Conservation (phyloP, 352 stramenopile species). For the Aphanomyces stellatus region DNA sequence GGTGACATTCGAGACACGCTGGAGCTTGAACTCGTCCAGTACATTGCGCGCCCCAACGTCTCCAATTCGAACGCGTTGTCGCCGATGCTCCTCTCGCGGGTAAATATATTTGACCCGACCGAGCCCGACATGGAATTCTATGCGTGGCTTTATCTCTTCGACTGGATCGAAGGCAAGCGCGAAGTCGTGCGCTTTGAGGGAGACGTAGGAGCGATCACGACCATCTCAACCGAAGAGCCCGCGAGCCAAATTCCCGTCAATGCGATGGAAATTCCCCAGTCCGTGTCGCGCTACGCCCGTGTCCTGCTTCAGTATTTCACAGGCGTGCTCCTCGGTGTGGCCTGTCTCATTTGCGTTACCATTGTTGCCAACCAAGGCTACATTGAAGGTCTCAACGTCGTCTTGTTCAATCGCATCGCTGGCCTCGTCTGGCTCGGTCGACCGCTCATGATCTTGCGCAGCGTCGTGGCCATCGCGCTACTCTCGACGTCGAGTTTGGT, state of each 20-base stretch:
- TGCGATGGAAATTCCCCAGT: neutral
- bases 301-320: neutral
- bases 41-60: neutral
- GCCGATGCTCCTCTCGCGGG: no score
- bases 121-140: neutral
- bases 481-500: neutral
- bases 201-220: neutral
- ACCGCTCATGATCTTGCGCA: neutral
- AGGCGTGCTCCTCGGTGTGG: neutral
- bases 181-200: neutral
- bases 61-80: neutral
- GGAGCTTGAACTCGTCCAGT: neutral
- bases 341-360: neutral
- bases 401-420: neutral
- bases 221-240: neutral
- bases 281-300: neutral
- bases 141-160: neutral
- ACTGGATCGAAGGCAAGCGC: neutral
- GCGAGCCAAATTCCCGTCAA: neutral
- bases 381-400: neutral
- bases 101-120: no score
- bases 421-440: neutral
- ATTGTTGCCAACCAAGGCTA: neutral
- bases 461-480: neutral
- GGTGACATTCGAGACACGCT: neutral